Percentiles rank a stretch among this genome's conserved stretches.
Conservation (phyloP, 2,329 filamentous ascomycete genomes). For the Pseudogymnoascus sp. region DNA sequence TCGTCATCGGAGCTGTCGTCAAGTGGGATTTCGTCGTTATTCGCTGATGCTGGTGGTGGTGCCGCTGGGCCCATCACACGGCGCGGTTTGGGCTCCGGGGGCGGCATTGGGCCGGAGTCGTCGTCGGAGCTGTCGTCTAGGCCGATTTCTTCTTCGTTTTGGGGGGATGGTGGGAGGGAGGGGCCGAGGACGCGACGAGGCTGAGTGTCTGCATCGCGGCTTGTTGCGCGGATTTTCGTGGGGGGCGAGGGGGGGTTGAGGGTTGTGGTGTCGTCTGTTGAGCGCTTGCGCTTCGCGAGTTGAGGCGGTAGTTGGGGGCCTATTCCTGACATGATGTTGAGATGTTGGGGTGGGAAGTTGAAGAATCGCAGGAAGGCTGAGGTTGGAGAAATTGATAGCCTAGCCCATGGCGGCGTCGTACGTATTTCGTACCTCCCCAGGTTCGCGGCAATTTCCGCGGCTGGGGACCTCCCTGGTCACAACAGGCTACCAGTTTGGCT, state of each 20-base stretch:
- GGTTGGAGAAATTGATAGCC: constrained; percentile 8
- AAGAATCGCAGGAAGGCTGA: neutral
- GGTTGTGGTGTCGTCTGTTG: constrained; percentile 31
- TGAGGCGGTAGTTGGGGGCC: constrained; percentile 65
- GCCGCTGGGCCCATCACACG: constrained; percentile 12
- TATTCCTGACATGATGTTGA: constrained; percentile 32
- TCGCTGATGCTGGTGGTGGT: constrained; percentile 1
- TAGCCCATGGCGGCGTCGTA: neutral
- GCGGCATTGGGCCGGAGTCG: constrained; percentile 32
- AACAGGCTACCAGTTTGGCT: constrained; percentile 4
- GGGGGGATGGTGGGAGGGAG: constrained; percentile 27
- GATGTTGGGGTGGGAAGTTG: neutral
- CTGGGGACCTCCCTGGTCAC: constrained; percentile 3
- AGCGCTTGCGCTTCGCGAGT: constrained; percentile 55
- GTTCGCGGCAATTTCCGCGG: constrained; percentile 6
- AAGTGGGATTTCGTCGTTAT: neutral
- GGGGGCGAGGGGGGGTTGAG: constrained; percentile 35
- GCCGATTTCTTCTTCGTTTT: constrained; percentile 39
- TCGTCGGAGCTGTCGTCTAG: constrained; percentile 39
- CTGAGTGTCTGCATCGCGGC: constrained; percentile 11
- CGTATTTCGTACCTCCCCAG: neutral
- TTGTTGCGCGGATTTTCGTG: constrained; percentile 35
- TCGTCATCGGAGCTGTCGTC: constrained; percentile 16
- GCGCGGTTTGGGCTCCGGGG: constrained; percentile 17
- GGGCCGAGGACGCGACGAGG: constrained; percentile 20